These are phyloP conservation scores for Zasmidium angulare DNA, from an alignment of 2,329 filamentous ascomycete species.

Conservation along the genomic window DNA sequence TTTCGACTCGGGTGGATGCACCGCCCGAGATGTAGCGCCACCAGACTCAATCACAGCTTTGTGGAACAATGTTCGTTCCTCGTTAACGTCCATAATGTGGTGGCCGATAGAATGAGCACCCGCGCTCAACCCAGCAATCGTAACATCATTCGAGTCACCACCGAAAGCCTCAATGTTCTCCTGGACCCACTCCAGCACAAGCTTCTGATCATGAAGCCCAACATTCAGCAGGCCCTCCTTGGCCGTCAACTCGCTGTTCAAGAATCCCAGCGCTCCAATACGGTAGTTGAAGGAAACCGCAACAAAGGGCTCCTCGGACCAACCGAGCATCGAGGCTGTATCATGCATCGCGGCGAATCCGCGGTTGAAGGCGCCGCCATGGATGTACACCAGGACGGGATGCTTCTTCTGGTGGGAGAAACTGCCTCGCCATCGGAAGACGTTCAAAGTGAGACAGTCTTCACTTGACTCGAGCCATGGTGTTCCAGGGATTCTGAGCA, in stretches of 20 bases:
- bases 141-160: slow-evolving; percentile 32
- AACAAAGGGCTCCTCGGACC: slow-evolving; percentile 49
- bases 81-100: slow-evolving; percentile 57
- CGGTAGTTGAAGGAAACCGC: slow-evolving; percentile 62
- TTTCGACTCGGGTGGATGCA: slow-evolving; percentile 40
- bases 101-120: slow-evolving; percentile 69
- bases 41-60: slow-evolving; percentile 50
- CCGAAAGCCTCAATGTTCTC: slow-evolving; percentile 42
- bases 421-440: slow-evolving; percentile 48
- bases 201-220: slow-evolving; percentile 42
- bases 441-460: slow-evolving; percentile 61
- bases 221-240: slow-evolving; percentile 53
- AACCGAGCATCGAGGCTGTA: slow-evolving; percentile 54
- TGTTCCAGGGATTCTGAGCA: slow-evolving; percentile 22
- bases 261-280: slow-evolving; percentile 67
- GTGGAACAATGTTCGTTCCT: slow-evolving; percentile 43
- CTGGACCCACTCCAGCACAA: slow-evolving; percentile 44
- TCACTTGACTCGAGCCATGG: slow-evolving; percentile 39
- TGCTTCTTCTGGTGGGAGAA: slow-evolving; percentile 44
- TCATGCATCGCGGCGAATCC: slow-evolving; percentile 57
- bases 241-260: slow-evolving; percentile 54
- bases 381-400: slow-evolving; percentile 60
- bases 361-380: slow-evolving; percentile 59
- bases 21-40: slow-evolving; percentile 47
- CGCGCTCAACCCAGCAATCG: slow-evolving; percentile 48